Percentiles rank a stretch among this genome's conserved stretches.
phyloP scores from a whole-genome alignment of 305 asterid species.

The Fraxinus baroniana region DNA sequence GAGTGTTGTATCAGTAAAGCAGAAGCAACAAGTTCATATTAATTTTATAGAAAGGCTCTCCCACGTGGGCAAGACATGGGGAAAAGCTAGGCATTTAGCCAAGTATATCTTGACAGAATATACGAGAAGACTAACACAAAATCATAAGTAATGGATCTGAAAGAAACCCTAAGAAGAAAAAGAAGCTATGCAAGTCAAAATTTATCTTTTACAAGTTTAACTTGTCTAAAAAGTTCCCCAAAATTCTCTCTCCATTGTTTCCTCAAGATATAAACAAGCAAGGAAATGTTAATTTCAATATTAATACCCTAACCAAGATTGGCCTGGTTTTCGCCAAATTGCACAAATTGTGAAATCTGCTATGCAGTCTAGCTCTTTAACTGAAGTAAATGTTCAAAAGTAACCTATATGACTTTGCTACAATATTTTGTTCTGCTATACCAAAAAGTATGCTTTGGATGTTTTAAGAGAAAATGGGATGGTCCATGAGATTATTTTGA shows the following conservation, averaged over 20 bases:
- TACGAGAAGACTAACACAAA: background rate
- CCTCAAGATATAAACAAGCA: background rate
- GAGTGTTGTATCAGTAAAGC: background rate
- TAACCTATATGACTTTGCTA: background rate
- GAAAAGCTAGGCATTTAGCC: background rate
- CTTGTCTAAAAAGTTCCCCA: background rate
- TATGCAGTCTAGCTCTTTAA: background rate
- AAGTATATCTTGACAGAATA: background rate
- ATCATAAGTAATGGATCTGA: background rate
- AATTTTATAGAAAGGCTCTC: background rate
- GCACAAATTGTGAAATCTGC: background rate
- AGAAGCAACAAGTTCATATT: background rate
- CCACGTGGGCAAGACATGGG: background rate
- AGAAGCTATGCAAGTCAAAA: background rate
- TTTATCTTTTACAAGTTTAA: background rate
- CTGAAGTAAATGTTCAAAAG: slow-evolving; percentile 16
- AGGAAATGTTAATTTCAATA: background rate
- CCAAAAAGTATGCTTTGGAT: background rate
- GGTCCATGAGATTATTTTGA: background rate
- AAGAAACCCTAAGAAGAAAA: background rate
- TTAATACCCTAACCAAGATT: background rate
- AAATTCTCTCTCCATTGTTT: background rate
- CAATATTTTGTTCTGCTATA: background rate
- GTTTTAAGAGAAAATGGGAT: background rate
- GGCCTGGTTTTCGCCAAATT: background rate